Percentiles rank a stretch among this genome's conserved stretches.
These are phyloP conservation scores for Sporothrix variecibatus DNA, from an alignment of 2,329 filamentous ascomycete genomes.

Conservation along the genomic window DNA sequence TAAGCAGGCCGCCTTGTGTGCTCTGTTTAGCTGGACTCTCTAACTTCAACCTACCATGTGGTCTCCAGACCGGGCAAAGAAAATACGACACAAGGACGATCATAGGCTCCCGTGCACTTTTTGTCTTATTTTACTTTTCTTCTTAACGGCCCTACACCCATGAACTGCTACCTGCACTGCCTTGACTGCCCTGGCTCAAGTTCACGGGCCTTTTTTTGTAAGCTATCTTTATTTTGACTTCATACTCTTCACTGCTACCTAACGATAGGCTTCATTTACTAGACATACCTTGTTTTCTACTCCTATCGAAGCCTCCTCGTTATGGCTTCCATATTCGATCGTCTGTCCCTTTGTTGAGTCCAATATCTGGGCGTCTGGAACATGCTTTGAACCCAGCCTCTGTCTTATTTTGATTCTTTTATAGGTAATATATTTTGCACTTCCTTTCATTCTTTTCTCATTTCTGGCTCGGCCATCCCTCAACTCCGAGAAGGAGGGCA, in stretches of 20 bases:
- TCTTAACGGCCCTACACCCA: background rate
- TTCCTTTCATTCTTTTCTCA: background rate
- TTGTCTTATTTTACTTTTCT: background rate
- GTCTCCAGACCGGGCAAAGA: background rate
- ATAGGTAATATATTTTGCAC: background rate
- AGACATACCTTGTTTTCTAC: too few relatives aligned
- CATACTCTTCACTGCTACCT: background rate
- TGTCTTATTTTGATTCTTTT: background rate
- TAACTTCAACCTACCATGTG: background rate
- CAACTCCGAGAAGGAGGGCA: background rate
- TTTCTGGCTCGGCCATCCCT: conserved; percentile 4
- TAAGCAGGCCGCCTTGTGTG: background rate
- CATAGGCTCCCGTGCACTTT: background rate
- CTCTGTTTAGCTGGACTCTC: background rate
- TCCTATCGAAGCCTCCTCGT: too few relatives aligned
- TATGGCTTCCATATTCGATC: too few relatives aligned
- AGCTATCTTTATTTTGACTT: too few relatives aligned
- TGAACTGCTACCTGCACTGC: background rate
- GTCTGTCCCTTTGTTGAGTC: too few relatives aligned
- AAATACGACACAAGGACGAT: background rate
- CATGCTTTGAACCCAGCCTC: background rate
- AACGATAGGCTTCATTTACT: background rate
- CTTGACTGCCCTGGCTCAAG: background rate
- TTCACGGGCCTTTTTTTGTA: background rate
- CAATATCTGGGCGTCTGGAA: background rate